Conservation (phyloP, 768 basidiomycete genomes). For the Tricholoma saponaceum region DNA sequence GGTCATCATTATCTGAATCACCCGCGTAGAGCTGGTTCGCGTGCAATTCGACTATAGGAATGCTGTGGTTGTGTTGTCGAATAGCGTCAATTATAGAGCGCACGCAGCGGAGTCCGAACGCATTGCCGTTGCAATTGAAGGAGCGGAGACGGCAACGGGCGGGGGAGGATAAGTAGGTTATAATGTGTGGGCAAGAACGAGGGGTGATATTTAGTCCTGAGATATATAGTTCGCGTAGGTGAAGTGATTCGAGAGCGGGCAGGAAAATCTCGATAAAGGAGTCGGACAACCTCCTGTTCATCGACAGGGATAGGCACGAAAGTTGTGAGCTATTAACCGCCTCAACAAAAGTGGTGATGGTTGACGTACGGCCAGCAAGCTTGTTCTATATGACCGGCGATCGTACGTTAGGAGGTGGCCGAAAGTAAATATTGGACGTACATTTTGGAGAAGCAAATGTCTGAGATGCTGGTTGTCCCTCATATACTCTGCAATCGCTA, state of each 20-base stretch:
- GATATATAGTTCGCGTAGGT: constrained; percentile 53
- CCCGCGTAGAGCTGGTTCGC: constrained; percentile 34
- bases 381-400: constrained; percentile 16
- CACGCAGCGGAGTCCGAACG: constrained; percentile 42
- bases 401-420: neutral
- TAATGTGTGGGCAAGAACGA: constrained; percentile 35
- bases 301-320: constrained; percentile 46
- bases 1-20: constrained; percentile 7
- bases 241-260: constrained; percentile 41
- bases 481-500: constrained; percentile 50
- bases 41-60: constrained; percentile 47
- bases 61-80: constrained; percentile 39
- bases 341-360: constrained; percentile 35
- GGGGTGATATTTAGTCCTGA: constrained; percentile 46
- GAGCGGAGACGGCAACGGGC: constrained; percentile 41
- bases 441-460: constrained; percentile 55
- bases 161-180: constrained; percentile 46
- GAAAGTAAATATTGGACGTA: constrained; percentile 16
- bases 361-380: constrained; percentile 27
- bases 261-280: constrained; percentile 46
- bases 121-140: constrained; percentile 55
- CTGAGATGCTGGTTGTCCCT: constrained; percentile 40
- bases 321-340: constrained; percentile 55
- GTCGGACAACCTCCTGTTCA: constrained; percentile 47
- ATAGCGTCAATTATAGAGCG: constrained; percentile 42